Evolutionary conservation across 2,329 filamentous ascomycete species (phyloP), one percentile per base, ranked within the genome.

Genomic region (Ambrosiella beaveri): DNA sequence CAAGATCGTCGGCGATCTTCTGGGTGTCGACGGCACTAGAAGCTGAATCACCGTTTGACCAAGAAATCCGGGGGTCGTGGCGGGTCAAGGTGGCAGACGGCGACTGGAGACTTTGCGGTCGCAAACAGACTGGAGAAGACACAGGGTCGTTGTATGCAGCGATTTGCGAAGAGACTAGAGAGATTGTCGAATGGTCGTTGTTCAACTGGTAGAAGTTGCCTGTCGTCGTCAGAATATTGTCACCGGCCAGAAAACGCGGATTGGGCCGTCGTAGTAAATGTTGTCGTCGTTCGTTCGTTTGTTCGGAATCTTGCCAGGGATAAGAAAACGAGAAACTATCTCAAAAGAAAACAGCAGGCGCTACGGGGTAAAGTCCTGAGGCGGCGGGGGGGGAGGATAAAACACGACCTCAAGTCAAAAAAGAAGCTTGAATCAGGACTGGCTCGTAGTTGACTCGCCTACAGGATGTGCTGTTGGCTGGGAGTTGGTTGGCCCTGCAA

Each of bases 41-140:
- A 49, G 49, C 59, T 50, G 61, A 58, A 53, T 59, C 59, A 54
- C 37, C 56, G 57, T 60, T 62, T 54, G 62, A 62, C 54, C 59
- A 57, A 52, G 47, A 63, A 56, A 58, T 60, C 49, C 62, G 60
- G 57, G 50, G 51, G 54, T 54, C 45, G 60, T 41, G 53, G 54
- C 36, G 59, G 36, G n/a, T 50, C 19, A 40, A 40, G 27, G 27
- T 58, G 39, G 41, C 40, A 13, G 56, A 49, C 19, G 56, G 49
- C 37, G 56, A 39, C 39, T 58, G 50, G 7, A 58, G 56, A 40
- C 56, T 58, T 53, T 53, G 49, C 3, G 56, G 56, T 54, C 50
- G 27, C 12, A 58, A 52, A 27, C 56, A 50, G 36, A 50, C n/a
- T 19, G 56, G 45, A 7, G 51, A 54, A 47, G 44, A 19, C n/a